phyloP scores from a whole-genome alignment of 441 rosid species.

The Erodium moschatum region DNA sequence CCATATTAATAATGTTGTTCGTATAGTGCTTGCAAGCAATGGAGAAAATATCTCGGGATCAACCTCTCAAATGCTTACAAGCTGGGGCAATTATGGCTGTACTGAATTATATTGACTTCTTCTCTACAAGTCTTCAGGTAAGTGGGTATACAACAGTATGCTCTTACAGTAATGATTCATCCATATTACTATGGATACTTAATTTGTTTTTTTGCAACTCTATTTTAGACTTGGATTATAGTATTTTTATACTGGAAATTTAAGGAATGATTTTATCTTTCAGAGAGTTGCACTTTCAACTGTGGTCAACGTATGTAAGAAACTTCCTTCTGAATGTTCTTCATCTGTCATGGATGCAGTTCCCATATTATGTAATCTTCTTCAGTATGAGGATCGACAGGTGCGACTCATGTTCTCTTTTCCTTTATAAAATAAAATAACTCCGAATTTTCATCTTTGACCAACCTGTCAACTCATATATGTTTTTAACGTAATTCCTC shows the following conservation, averaged over 20 bases:
- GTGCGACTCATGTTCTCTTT: conserved; percentile 31
- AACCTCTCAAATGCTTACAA: conserved; percentile 78
- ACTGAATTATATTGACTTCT: conserved; percentile 71
- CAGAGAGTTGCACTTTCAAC: conserved; percentile 94
- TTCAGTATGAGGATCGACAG: conserved; percentile 87
- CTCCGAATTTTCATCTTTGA: conserved; percentile 8
- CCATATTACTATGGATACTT: neutral
- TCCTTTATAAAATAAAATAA: conserved; percentile 17
- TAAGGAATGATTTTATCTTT: conserved; percentile 14
- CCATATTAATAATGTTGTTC: conserved; percentile 10
- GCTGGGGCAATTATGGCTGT: conserved; percentile 91
- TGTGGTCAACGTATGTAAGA: conserved; percentile 83
- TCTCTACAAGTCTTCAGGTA: conserved; percentile 87
- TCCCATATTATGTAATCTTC: conserved; percentile 80
- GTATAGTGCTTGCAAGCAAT: conserved; percentile 91
- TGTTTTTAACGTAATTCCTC: conserved; percentile 25
- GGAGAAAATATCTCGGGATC: conserved; percentile 88
- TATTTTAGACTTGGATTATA: neutral
- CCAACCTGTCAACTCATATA: conserved; percentile 12
- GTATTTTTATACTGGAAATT: conserved; percentile 6
- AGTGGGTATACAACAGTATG: conserved; percentile 14
- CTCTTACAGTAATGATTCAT: neutral
- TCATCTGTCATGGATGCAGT: conserved; percentile 66
- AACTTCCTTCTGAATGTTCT: conserved; percentile 60
- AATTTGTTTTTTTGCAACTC: neutral